phyloP scores from a whole-genome alignment of 2,329 filamentous ascomycete genomes.

The Orbilia quercus region DNA sequence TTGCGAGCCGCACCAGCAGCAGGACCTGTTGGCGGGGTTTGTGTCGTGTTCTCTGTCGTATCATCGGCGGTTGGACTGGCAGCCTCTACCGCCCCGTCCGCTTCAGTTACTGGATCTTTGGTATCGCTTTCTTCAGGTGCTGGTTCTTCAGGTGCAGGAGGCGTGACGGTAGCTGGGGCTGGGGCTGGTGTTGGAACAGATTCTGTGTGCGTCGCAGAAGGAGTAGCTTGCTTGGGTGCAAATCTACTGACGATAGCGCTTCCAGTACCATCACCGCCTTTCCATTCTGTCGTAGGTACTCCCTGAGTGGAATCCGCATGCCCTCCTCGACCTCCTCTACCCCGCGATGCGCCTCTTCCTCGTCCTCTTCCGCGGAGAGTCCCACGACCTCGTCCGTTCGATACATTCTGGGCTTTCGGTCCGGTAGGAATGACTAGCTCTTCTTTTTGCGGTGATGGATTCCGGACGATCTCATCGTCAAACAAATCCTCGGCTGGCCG shows the following conservation, averaged over 20 bases:
- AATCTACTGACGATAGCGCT: conserved; percentile 33
- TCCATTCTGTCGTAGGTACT: conserved; percentile 28
- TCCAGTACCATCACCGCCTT: conserved; percentile 26
- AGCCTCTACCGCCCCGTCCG: conserved; percentile 18
- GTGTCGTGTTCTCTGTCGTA: conserved; percentile 11
- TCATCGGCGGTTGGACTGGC: conserved; percentile 30
- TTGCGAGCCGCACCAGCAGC: conserved; percentile 38
- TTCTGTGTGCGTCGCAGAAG: conserved; percentile 26
- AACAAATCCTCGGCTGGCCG: conserved; percentile 59
- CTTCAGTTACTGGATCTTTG: conserved; percentile 13
- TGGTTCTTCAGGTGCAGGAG: conserved; percentile 24
- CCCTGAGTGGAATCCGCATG: not conserved
- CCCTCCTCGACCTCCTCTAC: conserved; percentile 43
- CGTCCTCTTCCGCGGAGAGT: conserved; percentile 37
- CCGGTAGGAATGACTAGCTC: conserved; percentile 49
- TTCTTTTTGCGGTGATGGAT: conserved; percentile 53
- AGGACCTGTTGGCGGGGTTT: conserved; percentile 28
- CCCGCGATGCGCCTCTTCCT: conserved; percentile 25
- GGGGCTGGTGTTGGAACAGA: too few relatives aligned
- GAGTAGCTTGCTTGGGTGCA: conserved; percentile 17
- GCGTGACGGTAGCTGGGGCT: too few relatives aligned
- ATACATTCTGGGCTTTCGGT: conserved; percentile 53
- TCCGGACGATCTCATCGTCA: conserved; percentile 58
- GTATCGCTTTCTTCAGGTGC: conserved; percentile 16
- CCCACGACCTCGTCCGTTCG: conserved; percentile 46